These are phyloP conservation scores for Spergularia azorica DNA, from an alignment of 179 eudicot genomes.

Conservation along the genomic window DNA sequence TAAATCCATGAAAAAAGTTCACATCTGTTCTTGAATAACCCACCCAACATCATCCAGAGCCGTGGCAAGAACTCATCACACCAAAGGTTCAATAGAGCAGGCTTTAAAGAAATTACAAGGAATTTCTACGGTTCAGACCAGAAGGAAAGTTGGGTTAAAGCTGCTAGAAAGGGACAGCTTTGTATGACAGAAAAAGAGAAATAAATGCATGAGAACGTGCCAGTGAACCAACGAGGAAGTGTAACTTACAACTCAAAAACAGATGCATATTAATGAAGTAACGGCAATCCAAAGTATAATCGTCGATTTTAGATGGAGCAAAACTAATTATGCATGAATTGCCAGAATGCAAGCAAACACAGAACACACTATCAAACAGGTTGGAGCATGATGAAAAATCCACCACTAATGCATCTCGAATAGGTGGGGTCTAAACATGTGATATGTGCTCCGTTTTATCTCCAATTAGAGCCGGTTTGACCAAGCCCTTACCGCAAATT, in stretches of 20 bases:
- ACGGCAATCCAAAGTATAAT: neutral
- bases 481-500: too few species aligned
- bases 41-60: neutral
- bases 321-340: neutral
- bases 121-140: neutral
- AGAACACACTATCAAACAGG: neutral
- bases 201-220: neutral
- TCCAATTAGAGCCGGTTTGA: too few species aligned
- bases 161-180: neutral
- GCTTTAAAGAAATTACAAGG: neutral
- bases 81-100: neutral
- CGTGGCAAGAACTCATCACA: neutral
- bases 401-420: neutral
- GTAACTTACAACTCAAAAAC: conserved; percentile 24
- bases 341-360: neutral
- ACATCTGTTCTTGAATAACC: neutral
- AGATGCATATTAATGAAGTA: conserved; percentile 15
- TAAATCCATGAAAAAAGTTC: neutral
- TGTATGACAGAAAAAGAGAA: neutral
- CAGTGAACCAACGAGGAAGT: conserved; percentile 1
- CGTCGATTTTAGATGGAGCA: neutral
- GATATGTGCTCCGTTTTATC: neutral
- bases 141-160: neutral
- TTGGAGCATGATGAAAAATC: neutral
- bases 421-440: neutral